Conservation (phyloP, 768 basidiomycete genomes). For the Macrolepiota fuliginosa region DNA sequence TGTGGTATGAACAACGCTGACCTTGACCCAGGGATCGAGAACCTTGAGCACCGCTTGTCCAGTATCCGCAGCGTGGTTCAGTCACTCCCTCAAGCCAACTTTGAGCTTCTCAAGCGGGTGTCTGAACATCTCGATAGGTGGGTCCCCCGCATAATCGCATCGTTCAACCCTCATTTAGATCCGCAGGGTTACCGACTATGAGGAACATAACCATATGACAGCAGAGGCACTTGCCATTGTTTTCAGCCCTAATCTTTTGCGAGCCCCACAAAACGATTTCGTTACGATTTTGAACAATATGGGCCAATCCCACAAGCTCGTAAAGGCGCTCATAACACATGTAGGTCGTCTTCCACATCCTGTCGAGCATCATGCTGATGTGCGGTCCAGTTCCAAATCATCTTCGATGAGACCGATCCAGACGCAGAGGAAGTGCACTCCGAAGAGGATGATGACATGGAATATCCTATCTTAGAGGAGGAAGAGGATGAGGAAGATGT, state of each 20-base stretch:
- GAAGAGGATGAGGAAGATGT: slow-evolving; percentile 52
- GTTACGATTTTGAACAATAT: slow-evolving; percentile 77
- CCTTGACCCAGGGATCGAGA: slow-evolving; percentile 54
- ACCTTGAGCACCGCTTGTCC: slow-evolving; percentile 62
- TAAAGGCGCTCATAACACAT: slow-evolving; percentile 73
- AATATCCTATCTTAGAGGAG: slow-evolving; percentile 66
- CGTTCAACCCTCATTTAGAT: background rate
- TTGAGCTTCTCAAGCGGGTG: slow-evolving; percentile 76
- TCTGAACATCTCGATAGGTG: slow-evolving; percentile 82
- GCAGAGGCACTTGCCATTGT: slow-evolving; percentile 83
- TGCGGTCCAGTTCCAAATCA: slow-evolving; percentile 49
- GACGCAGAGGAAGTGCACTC: slow-evolving; percentile 56
- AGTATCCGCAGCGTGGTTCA: slow-evolving; percentile 69
- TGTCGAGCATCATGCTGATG: slow-evolving; percentile 11
- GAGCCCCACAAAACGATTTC: slow-evolving; percentile 78
- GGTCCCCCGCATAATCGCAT: slow-evolving; percentile 16
- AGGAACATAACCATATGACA: slow-evolving; percentile 89
- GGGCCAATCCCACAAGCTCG: slow-evolving; percentile 73
- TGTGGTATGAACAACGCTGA: slow-evolving; percentile 8
- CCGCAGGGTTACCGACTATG: slow-evolving; percentile 78
- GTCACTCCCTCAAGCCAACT: slow-evolving; percentile 66
- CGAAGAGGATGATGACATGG: slow-evolving; percentile 66
- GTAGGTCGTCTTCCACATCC: slow-evolving; percentile 38
- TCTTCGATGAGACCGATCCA: slow-evolving; percentile 70
- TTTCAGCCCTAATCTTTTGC: slow-evolving; percentile 78